Evolutionary conservation across 2,329 filamentous ascomycete genomes (phyloP).

Genomic region (Lasiodiplodia hormozganensis): DNA sequence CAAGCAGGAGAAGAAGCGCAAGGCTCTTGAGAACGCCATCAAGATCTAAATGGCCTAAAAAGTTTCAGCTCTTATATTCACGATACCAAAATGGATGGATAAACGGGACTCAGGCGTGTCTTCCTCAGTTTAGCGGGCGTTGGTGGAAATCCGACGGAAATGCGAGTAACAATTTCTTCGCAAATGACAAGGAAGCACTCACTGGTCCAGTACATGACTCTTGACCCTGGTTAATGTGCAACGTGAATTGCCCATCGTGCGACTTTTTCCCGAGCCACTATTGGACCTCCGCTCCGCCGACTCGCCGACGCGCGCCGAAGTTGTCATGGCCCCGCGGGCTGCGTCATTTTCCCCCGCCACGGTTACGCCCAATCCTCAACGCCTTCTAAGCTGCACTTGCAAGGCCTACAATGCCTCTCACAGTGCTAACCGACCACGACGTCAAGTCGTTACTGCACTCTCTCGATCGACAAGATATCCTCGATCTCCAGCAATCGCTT

Average conservation of each 20-base stretch:
- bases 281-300: conserved; percentile 17
- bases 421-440: conserved; percentile 63
- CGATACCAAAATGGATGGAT: conserved; percentile 34
- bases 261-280: not conserved
- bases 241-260: not conserved
- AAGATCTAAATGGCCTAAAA: conserved; percentile 99
- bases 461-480: conserved; percentile 63
- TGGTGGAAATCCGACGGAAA: conserved; percentile 31
- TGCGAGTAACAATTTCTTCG: conserved; percentile 27
- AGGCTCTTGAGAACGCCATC: conserved; percentile 92
- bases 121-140: conserved; percentile 49
- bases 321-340: conserved; percentile 9
- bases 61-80: conserved; percentile 30
- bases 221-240: not conserved
- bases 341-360: not conserved
- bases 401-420: conserved; percentile 62
- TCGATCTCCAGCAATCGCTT: conserved; percentile 63
- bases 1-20: conserved; percentile 83
- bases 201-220: conserved; percentile 15
- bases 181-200: conserved; percentile 29
- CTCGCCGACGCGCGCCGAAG: not conserved
- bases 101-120: conserved; percentile 43
- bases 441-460: conserved; percentile 63
- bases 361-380: not conserved
- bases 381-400: not conserved